Conservation (phyloP, 1,284 basidiomycete genomes). For the Malassezia sp. region DNA sequence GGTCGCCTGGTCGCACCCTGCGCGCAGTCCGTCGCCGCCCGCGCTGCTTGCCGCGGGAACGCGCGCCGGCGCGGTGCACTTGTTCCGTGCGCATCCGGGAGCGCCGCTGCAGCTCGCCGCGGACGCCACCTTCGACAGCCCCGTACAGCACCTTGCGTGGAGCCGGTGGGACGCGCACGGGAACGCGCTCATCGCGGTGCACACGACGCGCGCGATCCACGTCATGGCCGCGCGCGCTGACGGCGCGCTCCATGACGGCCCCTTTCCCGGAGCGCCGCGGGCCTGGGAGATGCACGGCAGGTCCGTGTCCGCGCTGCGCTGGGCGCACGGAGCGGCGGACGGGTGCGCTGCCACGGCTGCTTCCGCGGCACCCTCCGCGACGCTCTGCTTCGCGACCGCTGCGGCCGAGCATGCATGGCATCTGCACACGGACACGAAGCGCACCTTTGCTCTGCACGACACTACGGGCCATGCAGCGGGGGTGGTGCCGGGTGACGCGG, state of each 20-base stretch:
- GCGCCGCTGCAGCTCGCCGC: background rate
- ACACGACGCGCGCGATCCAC: background rate
- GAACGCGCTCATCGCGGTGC: constrained; percentile 2
- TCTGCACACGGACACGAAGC: too few species aligned
- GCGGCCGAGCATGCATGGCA: too few species aligned
- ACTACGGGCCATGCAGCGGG: too few species aligned
- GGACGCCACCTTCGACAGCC: background rate
- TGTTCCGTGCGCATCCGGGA: background rate
- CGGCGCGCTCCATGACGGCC: too few species aligned
- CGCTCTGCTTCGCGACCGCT: too few species aligned
- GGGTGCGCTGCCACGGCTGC: too few species aligned
- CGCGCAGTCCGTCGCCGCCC: too few species aligned
- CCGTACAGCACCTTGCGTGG: background rate
- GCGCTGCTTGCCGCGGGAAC: constrained; percentile 9
- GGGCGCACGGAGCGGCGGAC: background rate
- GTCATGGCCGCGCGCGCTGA: background rate
- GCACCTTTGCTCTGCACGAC: too few species aligned
- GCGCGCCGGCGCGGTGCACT: constrained; percentile 7
- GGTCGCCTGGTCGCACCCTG: background rate
- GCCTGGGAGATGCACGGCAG: background rate
- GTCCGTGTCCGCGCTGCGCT: background rate
- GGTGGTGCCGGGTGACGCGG: too few species aligned
- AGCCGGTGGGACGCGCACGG: background rate
- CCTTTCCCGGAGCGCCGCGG: background rate
- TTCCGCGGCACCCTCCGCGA: too few species aligned